Evolutionary conservation across 345 rosid species (phyloP).

Genomic region (Carallia pectinifolia): DNA sequence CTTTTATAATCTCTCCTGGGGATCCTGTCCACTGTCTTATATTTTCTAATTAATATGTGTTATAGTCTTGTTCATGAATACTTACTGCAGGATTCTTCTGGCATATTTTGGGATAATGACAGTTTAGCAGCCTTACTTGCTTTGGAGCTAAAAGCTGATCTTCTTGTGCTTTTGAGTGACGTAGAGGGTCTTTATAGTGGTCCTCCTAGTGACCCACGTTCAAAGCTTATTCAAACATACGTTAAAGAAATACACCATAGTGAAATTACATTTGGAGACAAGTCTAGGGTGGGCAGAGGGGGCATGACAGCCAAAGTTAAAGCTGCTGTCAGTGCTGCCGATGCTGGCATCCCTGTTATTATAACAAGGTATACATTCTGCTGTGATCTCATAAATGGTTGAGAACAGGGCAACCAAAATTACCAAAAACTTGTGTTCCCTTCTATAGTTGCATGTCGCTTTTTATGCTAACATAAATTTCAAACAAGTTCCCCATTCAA

Average conservation of each 20-base stretch:
- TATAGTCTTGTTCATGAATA: constrained; percentile 4
- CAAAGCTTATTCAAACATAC: constrained; percentile 87
- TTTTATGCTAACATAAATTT: too few relatives aligned
- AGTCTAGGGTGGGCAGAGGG: constrained; percentile 98
- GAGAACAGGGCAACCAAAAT: neutral
- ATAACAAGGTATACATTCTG: constrained; percentile 69
- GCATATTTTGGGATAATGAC: constrained; percentile 99
- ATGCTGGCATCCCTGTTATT: constrained; percentile 90
- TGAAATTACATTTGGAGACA: constrained; percentile 95
- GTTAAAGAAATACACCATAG: constrained; percentile 72
- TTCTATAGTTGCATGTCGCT: neutral
- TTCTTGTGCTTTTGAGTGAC: constrained; percentile 89
- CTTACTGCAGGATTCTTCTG: constrained; percentile 83
- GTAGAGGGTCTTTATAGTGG: constrained; percentile 97
- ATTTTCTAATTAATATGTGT: neutral
- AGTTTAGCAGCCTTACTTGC: constrained; percentile 95
- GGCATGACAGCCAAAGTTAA: constrained; percentile 99
- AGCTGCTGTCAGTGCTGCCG: constrained; percentile 91
- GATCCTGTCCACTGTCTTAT: neutral
- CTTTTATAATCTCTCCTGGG: neutral
- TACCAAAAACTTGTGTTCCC: neutral
- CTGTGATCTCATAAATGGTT: constrained; percentile 1
- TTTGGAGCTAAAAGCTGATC: constrained; percentile 91
- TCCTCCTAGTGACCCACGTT: constrained; percentile 88
- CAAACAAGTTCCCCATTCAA: neutral